These are phyloP conservation scores for Penicillium decumbens DNA, from an alignment of 2,329 filamentous ascomycete genomes.

Conservation along the genomic window DNA sequence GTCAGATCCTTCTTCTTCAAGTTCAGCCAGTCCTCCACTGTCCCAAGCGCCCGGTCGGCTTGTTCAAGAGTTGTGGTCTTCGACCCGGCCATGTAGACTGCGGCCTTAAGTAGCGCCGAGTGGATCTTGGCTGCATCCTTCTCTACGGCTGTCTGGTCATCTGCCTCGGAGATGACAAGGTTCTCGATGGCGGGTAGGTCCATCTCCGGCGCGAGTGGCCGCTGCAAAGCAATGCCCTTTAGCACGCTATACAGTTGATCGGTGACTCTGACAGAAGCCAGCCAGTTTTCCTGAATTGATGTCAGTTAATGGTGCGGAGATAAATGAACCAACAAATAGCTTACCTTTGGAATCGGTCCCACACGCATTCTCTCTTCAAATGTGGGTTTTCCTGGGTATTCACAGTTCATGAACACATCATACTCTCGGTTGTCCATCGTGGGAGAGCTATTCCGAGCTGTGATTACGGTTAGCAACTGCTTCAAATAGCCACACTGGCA, in stretches of 20 bases:
- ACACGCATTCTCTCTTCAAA: constrained; percentile 39
- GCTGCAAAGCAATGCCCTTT: constrained; percentile 30
- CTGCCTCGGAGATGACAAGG: constrained; percentile 21
- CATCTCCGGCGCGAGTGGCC: constrained; percentile 25
- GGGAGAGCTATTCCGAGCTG: constrained; percentile 30
- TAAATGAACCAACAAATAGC: background rate
- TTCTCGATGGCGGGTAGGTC: constrained; percentile 28
- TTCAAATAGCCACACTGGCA: background rate
- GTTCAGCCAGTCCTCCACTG: constrained; percentile 32
- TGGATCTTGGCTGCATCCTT: constrained; percentile 35
- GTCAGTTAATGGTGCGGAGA: constrained; percentile 17
- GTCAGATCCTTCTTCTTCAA: constrained; percentile 24
- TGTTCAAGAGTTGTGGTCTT: constrained; percentile 30
- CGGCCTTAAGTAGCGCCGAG: constrained; percentile 31
- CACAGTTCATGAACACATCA: constrained; percentile 41
- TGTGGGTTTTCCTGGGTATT: constrained; percentile 29
- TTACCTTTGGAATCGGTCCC: constrained; percentile 39
- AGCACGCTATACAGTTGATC: constrained; percentile 36
- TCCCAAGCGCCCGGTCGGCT: constrained; percentile 25
- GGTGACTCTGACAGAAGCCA: constrained; percentile 32
- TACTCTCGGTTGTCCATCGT: constrained; percentile 36
- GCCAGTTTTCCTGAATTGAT: constrained; percentile 31
- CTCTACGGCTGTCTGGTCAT: constrained; percentile 36
- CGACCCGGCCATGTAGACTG: constrained; percentile 32
- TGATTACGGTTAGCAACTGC: constrained; percentile 4